Evolutionary conservation across 768 basidiomycete species (phyloP).

Genomic region (Leccinum imitatum): DNA sequence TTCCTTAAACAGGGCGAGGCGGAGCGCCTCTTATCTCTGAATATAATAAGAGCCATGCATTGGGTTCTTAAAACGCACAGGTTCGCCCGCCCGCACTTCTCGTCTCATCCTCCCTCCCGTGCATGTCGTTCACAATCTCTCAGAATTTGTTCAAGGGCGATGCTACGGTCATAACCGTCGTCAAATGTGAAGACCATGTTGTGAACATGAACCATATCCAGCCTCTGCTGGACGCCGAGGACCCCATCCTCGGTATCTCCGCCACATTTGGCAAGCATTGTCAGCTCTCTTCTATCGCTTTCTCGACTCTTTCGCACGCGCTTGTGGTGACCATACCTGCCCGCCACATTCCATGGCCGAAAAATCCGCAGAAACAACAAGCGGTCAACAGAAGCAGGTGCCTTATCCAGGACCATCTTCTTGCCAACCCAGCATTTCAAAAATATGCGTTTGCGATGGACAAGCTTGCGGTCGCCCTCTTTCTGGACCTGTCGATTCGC

Average conservation of each 20-base stretch:
- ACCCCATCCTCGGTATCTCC: background rate
- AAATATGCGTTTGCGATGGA: conserved; percentile 51
- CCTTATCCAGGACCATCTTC: conserved; percentile 33
- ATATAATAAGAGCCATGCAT: background rate
- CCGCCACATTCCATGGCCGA: conserved; percentile 8
- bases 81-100: background rate
- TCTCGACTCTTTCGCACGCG: conserved; percentile 37
- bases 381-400: conserved; percentile 11
- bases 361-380: conserved; percentile 1
- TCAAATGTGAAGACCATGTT: conserved; percentile 25
- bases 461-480: conserved; percentile 39
- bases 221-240: conserved; percentile 30
- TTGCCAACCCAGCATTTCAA: conserved; percentile 26
- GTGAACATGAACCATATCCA: conserved; percentile 26
- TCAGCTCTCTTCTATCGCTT: conserved; percentile 37
- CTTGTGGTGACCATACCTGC: conserved; percentile 36
- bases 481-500: conserved; percentile 37
- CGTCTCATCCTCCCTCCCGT: background rate
- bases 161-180: conserved; percentile 29
- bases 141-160: background rate
- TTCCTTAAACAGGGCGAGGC: background rate
- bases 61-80: background rate
- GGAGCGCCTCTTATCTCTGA: background rate
- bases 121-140: conserved; percentile 8
- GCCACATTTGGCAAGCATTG: conserved; percentile 16